Conservation (phyloP, 768 basidiomycete genomes). For the Suillus discolor region DNA sequence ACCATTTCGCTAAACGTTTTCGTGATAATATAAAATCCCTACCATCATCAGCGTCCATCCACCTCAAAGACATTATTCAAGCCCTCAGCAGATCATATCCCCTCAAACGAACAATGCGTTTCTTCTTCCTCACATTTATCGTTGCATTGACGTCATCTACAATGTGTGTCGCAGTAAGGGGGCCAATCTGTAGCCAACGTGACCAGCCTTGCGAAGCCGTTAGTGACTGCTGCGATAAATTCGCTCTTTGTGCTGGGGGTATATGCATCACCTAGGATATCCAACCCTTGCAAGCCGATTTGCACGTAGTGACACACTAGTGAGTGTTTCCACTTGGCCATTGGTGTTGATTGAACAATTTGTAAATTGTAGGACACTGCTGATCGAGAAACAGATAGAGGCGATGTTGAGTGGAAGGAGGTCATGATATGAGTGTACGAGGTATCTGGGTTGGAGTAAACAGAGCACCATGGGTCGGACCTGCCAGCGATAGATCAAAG, state of each 20-base stretch:
- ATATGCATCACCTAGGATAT: too few relatives aligned
- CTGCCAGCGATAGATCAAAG: too few relatives aligned
- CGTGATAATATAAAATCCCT: neutral
- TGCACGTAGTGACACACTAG: neutral
- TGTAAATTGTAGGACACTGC: too few relatives aligned
- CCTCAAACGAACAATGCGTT: neutral
- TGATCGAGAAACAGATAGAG: too few relatives aligned
- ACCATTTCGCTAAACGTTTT: too few relatives aligned
- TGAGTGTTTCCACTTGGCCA: neutral
- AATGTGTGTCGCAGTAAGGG: neutral
- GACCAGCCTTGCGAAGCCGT: neutral
- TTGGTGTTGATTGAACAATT: neutral
- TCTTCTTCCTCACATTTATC: neutral
- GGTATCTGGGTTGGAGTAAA: too few relatives aligned
- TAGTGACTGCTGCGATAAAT: neutral
- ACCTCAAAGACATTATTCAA: neutral
- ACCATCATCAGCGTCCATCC: neutral
- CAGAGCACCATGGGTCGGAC: too few relatives aligned
- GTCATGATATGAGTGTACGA: too few relatives aligned
- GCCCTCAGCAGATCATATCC: neutral
- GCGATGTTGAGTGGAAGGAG: too few relatives aligned
- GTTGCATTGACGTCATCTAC: neutral
- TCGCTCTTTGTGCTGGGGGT: too few relatives aligned
- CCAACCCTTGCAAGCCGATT: neutral
- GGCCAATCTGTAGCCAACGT: neutral